Conservation (phyloP, 345 rosid species). For the Rhodamnia rubescens region DNA sequence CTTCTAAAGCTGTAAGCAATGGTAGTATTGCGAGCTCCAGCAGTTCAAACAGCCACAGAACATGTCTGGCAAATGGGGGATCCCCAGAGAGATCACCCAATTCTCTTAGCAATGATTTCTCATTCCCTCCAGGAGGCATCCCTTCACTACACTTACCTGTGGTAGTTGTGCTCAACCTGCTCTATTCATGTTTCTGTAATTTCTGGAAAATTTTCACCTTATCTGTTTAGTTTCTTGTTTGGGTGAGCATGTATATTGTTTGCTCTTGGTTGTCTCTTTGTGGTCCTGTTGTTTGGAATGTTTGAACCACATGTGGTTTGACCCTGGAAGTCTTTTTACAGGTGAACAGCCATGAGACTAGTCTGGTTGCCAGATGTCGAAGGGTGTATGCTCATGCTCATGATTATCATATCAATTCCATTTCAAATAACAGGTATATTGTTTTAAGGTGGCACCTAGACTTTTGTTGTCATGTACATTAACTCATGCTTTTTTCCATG, state of each 20-base stretch:
- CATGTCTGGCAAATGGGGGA: conserved; percentile 52
- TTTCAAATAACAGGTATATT: conserved; percentile 79
- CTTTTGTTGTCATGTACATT: background rate
- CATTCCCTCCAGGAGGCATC: conserved; percentile 60
- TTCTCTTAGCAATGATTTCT: conserved; percentile 36
- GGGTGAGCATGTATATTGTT: background rate
- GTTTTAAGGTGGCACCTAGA: background rate
- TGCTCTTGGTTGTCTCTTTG: background rate
- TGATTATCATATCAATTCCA: conserved; percentile 97
- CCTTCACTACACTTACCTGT: conserved; percentile 79
- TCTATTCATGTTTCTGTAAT: background rate
- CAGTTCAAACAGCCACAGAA: conserved; percentile 28
- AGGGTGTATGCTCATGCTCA: conserved; percentile 98
- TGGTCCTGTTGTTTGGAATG: background rate
- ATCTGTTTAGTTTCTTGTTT: background rate
- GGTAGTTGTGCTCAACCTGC: conserved; percentile 39
- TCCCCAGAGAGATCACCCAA: conserved; percentile 28
- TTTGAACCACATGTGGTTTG: background rate
- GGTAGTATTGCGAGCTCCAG: conserved; percentile 70
- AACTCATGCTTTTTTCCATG: background rate
- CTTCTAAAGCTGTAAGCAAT: conserved; percentile 54
- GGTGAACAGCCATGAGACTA: conserved; percentile 82
- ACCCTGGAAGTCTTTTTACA: conserved; percentile 7
- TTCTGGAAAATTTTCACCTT: background rate
- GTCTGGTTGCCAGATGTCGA: conserved; percentile 83